phyloP scores from a whole-genome alignment of 1,139 yeast species.

The Nakaseomyces nivariensis region DNA sequence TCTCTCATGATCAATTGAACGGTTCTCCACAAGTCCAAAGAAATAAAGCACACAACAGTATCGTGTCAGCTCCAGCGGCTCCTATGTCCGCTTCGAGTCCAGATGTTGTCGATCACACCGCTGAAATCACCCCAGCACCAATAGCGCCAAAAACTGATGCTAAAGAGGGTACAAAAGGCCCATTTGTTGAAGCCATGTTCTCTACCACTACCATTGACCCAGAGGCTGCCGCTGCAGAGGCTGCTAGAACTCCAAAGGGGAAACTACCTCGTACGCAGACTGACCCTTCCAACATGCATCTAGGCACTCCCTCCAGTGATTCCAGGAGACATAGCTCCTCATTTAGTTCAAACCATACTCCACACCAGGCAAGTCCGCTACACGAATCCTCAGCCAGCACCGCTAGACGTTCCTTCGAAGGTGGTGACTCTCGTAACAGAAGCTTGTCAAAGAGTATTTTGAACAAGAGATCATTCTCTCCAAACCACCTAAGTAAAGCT shows the following conservation, averaged over 20 bases:
- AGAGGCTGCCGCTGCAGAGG: not conserved
- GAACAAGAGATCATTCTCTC: constrained; percentile 25
- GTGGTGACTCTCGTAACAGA: constrained; percentile 19
- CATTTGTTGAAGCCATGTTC: constrained; percentile 1
- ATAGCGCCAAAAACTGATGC: not conserved
- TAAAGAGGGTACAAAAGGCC: not conserved
- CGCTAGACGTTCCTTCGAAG: not conserved
- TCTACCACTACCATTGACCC: not conserved
- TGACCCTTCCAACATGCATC: not conserved
- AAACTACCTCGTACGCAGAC: not conserved
- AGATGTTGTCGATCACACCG: not conserved
- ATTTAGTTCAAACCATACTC: not conserved
- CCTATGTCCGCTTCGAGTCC: not conserved
- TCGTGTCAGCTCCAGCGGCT: not conserved
- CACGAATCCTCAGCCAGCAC: not conserved
- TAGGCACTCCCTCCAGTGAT: not conserved
- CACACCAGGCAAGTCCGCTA: not conserved
- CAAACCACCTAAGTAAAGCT: constrained; percentile 16
- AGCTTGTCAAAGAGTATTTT: constrained; percentile 20
- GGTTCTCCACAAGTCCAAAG: not conserved
- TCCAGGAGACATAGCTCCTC: not conserved
- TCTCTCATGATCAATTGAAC: not conserved
- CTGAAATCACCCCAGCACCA: not conserved
- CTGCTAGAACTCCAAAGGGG: not conserved
- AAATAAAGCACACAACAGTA: not conserved